These are phyloP conservation scores for Lecanicillium sp. DNA, from an alignment of 2,329 filamentous ascomycete species.

Conservation along the genomic window DNA sequence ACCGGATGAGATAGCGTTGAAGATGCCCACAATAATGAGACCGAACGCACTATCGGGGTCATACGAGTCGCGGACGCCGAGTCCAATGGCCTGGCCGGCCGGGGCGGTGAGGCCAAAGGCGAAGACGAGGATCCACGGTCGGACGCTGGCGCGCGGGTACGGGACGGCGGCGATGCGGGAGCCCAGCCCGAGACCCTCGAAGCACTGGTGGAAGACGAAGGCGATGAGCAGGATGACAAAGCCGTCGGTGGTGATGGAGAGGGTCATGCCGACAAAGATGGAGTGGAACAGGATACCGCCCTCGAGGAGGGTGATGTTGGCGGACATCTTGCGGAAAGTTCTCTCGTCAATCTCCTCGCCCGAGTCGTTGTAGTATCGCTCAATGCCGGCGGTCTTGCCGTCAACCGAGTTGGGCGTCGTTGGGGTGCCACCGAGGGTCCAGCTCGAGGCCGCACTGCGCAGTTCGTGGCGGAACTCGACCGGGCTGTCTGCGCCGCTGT, in stretches of 20 bases:
- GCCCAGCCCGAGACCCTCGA: constrained; percentile 63
- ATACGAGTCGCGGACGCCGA: constrained; percentile 50
- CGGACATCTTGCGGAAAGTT: constrained; percentile 55
- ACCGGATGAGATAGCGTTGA: constrained; percentile 60
- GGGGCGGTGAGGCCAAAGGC: constrained; percentile 60
- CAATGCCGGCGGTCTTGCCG: constrained; percentile 15
- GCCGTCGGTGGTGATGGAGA: constrained; percentile 62
- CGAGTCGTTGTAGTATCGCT: constrained; percentile 31
- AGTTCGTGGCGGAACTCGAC: background rate
- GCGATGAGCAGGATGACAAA: constrained; percentile 63
- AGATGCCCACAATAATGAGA: constrained; percentile 57
- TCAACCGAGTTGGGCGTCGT: background rate
- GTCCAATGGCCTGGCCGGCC: constrained; percentile 58
- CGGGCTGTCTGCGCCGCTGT: background rate
- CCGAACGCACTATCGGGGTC: constrained; percentile 59
- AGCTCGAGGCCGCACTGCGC: background rate
- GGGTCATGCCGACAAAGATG: constrained; percentile 68
- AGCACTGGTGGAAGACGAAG: constrained; percentile 67
- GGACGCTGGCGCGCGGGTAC: constrained; percentile 48
- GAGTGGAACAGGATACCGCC: constrained; percentile 75
- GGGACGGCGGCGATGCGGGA: constrained; percentile 63
- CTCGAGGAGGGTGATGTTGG: constrained; percentile 70
- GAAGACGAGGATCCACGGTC: constrained; percentile 55
- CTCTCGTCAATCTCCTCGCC: constrained; percentile 37
- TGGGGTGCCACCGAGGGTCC: background rate